These are phyloP conservation scores for Candida succiphila DNA, from an alignment of 805 yeast genomes.

Conservation along the genomic window DNA sequence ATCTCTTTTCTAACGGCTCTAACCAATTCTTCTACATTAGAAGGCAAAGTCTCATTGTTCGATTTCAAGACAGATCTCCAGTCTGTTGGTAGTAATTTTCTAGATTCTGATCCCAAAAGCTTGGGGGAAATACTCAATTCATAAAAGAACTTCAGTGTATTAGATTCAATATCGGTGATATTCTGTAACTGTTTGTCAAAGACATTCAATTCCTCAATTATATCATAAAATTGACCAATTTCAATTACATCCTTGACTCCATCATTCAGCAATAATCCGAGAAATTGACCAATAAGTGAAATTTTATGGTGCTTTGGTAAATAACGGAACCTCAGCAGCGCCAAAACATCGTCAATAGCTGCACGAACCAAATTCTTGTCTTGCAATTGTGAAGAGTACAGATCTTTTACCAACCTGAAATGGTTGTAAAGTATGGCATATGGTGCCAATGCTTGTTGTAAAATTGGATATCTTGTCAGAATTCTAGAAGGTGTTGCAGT, in stretches of 20 bases:
- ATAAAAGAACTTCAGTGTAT: not conserved
- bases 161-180: no score
- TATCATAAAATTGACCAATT: not conserved
- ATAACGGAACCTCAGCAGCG: constrained; percentile 39
- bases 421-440: constrained; percentile 53
- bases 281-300: not conserved
- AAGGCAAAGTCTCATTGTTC: not conserved
- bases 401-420: constrained; percentile 22
- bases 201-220: not conserved
- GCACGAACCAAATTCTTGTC: constrained; percentile 5
- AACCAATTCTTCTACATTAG: not conserved
- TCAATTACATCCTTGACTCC: not conserved
- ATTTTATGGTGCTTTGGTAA: constrained; percentile 31
- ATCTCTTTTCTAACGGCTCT: not conserved
- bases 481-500: constrained; percentile 1
- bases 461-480: constrained; percentile 37
- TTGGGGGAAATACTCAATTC: not conserved
- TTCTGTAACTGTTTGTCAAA: not conserved
- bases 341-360: constrained; percentile 23
- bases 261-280: not conserved
- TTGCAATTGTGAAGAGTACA: constrained; percentile 11
- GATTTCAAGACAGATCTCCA: no score
- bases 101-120: not conserved
- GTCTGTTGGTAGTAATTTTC: not conserved
- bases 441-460: constrained; percentile 64